Evolutionary conservation across 495 filamentous ascomycete species (phyloP).

Genomic region (Immersiella caudata): DNA sequence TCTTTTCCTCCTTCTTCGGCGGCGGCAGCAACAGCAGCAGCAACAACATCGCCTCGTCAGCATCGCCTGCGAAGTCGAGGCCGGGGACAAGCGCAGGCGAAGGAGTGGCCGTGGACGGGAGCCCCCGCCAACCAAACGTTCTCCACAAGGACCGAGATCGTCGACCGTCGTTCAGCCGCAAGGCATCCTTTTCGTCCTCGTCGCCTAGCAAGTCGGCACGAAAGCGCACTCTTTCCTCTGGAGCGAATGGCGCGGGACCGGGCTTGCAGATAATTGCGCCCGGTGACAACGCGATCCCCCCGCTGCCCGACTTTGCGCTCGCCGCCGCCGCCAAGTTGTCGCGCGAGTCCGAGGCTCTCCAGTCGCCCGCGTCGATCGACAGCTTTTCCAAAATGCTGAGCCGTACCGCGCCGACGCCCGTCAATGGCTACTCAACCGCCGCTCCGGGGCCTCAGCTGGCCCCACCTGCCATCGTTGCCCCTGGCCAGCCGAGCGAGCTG

Average conservation of each 20-base stretch:
- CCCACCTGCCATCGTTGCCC: constrained; percentile 35
- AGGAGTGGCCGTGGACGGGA: constrained; percentile 14
- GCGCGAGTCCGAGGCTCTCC: constrained; percentile 36
- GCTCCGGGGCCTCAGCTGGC: constrained; percentile 34
- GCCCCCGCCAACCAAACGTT: constrained; percentile 36
- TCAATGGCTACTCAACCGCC: constrained; percentile 34
- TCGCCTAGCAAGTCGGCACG: constrained; percentile 29
- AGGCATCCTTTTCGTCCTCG: constrained; percentile 46
- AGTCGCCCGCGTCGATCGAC: constrained; percentile 40
- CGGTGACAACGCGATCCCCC: constrained; percentile 43
- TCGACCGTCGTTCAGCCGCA: constrained; percentile 49
- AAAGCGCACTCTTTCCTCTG: constrained; percentile 42
- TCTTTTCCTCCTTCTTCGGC: constrained; percentile 47
- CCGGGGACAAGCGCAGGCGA: constrained; percentile 47
- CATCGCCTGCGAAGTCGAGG: constrained; percentile 36
- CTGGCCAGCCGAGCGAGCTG: constrained; percentile 43
- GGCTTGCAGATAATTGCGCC: constrained; percentile 6
- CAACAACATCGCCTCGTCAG: constrained; percentile 26
- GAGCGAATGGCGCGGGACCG: constrained; percentile 22
- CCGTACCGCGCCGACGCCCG: constrained; percentile 39
- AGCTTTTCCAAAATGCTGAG: constrained; percentile 50
- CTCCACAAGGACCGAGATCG: constrained; percentile 52
- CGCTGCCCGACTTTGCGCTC: constrained; percentile 41
- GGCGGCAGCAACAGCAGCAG: constrained; percentile 24
- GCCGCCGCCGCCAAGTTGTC: constrained; percentile 45